Evolutionary conservation across 2,329 filamentous ascomycete species (phyloP).

Genomic region (Acrodontium crateriforme): DNA sequence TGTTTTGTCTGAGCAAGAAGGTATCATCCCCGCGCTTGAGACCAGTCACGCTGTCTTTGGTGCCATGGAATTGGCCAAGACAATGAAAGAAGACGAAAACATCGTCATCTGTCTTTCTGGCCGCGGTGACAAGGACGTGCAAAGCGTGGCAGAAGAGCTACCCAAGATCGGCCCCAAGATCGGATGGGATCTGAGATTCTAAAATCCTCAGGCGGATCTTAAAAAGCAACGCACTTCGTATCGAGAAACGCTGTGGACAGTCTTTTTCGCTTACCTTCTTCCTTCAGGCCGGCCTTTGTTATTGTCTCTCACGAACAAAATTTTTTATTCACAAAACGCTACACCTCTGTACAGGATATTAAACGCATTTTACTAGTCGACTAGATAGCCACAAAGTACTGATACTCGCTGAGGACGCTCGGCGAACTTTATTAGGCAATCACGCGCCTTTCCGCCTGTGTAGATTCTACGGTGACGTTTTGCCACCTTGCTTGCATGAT

Average conservation of each 20-base stretch:
- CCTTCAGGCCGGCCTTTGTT: too few relatives aligned
- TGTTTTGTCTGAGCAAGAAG: constrained; percentile 73
- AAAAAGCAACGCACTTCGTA: not conserved
- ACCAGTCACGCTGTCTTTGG: constrained; percentile 86
- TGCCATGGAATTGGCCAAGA: constrained; percentile 80
- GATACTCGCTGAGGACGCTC: too few relatives aligned
- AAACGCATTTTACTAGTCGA: not conserved
- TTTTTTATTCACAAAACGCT: not conserved
- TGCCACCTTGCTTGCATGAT: too few relatives aligned
- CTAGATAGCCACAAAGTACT: not conserved
- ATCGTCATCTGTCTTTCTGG: constrained; percentile 89
- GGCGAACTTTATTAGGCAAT: too few relatives aligned
- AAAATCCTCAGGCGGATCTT: constrained; percentile 1
- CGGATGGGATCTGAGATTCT: constrained; percentile 50
- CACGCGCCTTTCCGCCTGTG: too few relatives aligned
- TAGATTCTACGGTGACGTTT: too few relatives aligned
- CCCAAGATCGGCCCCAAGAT: constrained; percentile 80
- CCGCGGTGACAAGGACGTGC: constrained; percentile 93
- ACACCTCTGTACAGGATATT: not conserved
- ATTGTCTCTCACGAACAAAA: not conserved
- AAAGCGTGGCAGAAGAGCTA: constrained; percentile 90
- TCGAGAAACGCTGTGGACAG: not conserved
- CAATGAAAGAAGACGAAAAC: constrained; percentile 76
- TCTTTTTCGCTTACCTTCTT: not conserved
- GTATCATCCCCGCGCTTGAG: constrained; percentile 93